Percentiles rank a stretch among this genome's conserved stretches.
phyloP scores from a whole-genome alignment of 2,329 filamentous ascomycete species.

The Fulvia fulva region DNA sequence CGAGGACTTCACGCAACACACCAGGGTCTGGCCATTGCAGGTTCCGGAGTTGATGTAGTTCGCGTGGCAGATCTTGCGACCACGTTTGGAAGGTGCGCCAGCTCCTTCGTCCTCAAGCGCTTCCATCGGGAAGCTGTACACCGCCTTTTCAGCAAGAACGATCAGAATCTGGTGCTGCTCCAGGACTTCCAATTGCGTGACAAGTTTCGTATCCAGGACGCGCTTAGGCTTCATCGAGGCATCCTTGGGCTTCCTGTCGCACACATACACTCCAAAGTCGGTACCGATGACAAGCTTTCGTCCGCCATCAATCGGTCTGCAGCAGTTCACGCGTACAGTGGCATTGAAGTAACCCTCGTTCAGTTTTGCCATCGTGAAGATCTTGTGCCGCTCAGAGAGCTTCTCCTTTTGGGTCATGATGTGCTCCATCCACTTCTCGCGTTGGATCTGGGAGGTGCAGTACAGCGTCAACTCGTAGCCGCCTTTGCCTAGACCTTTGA shows the following conservation, averaged over 20 bases:
- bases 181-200: conserved; percentile 92
- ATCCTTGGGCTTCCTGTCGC: conserved; percentile 85
- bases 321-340: conserved; percentile 86
- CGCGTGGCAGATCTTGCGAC: conserved; percentile 95
- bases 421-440: conserved; percentile 95
- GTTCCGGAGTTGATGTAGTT: conserved; percentile 99
- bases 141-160: conserved; percentile 87
- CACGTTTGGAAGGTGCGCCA: conserved; percentile 72
- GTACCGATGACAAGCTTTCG: conserved; percentile 93
- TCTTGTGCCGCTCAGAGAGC: conserved; percentile 70
- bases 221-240: conserved; percentile 67
- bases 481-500: conserved; percentile 90
- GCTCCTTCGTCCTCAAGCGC: conserved; percentile 77
- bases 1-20: conserved; percentile 94
- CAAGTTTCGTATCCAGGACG: conserved; percentile 78
- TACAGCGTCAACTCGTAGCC: conserved; percentile 91
- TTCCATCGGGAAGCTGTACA: conserved; percentile 83
- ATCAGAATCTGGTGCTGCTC: conserved; percentile 92
- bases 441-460: conserved; percentile 76
- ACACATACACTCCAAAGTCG: conserved; percentile 87
- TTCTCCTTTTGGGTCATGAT: conserved; percentile 88
- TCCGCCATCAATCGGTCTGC: conserved; percentile 90
- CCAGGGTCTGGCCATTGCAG: conserved; percentile 86
- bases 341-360: conserved; percentile 89
- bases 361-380: conserved; percentile 63